These are phyloP conservation scores for Lactarius sp. DNA, from an alignment of 768 basidiomycete species.

Conservation along the genomic window DNA sequence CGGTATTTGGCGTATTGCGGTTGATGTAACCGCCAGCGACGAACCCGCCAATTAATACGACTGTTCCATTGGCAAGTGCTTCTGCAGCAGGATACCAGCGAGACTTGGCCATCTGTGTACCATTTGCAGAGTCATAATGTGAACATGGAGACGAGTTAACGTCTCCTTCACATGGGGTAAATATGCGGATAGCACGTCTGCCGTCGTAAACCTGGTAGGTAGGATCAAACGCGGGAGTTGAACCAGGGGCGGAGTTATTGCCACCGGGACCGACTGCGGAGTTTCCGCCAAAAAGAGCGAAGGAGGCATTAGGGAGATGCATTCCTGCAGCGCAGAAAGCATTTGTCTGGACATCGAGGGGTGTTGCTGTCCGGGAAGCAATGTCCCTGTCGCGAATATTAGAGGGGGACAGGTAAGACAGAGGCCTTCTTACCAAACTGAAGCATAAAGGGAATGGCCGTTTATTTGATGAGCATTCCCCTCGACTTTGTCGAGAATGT, in stretches of 20 bases:
- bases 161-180: slow-evolving; percentile 65
- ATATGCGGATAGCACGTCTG: slow-evolving; percentile 68
- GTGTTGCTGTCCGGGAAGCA: slow-evolving; percentile 46
- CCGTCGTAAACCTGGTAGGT: slow-evolving; percentile 81
- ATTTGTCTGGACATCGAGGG: slow-evolving; percentile 73
- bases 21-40: slow-evolving; percentile 76
- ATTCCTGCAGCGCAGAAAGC: slow-evolving; percentile 79
- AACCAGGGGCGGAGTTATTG: slow-evolving; percentile 40
- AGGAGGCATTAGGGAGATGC: slow-evolving; percentile 79
- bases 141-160: slow-evolving; percentile 44
- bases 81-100: slow-evolving; percentile 82
- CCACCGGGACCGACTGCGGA: slow-evolving; percentile 67
- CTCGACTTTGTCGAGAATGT: slow-evolving; percentile 90
- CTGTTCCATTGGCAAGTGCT: slow-evolving; percentile 65
- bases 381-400: slow-evolving; percentile 48
- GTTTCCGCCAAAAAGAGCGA: slow-evolving; percentile 72
- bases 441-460: slow-evolving; percentile 70
- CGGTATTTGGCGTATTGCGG: slow-evolving; percentile 62
- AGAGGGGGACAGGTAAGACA: background rate
- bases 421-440: slow-evolving; percentile 48
- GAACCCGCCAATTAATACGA: slow-evolving; percentile 80
- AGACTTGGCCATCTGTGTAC: slow-evolving; percentile 59
- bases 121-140: slow-evolving; percentile 65
- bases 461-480: slow-evolving; percentile 61
- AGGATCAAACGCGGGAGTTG: slow-evolving; percentile 52